Evolutionary conservation across 1,284 basidiomycete species (phyloP), one percentile per base, ranked within the genome.

Genomic region (Cutaneotrichosporon sp.): DNA sequence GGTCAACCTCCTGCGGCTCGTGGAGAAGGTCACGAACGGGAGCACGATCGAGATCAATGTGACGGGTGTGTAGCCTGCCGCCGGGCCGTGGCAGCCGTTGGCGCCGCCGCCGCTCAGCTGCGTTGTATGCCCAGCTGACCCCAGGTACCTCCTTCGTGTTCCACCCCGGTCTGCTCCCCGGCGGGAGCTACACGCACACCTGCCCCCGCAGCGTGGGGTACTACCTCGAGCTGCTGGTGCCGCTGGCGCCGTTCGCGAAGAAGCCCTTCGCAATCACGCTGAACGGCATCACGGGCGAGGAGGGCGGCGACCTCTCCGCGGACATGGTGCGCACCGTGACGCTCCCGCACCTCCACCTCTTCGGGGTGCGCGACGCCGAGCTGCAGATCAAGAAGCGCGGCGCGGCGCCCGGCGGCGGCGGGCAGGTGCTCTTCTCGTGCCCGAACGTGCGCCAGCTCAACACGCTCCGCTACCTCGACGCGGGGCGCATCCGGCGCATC

Each of bases 1-100:
- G 82, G 88, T 97, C 58, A 95, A 91, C 72, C 85, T 98, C 33
- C 77, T 99, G 46, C 83, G 97, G 24, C 81, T 99, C 14, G 73
- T 99, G 27, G 95, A 99, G 77, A 94, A 93, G 74, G 82, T 92
- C 2, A 97, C 95, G 4, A 98, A 99, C 83, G 97, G 97, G 1
- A 92, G 91, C 8, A 82, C 91, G 27, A 92, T 99, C 65, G 97
- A 99, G 77, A 99, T 99, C 60, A 95, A 92, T 2, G 90, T 95
- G 20, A 99, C 97, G 14, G 92, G 91, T 91, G 65, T 63, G 84
- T 72, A 42, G 53, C n/a, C n/a, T n/a, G n/a, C n/a, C n/a, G n/a
- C n/a, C n/a, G n/a, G n/a, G n/a, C n/a, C n/a, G n/a, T n/a, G n/a
- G n/a, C n/a, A n/a, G n/a, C n/a, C n/a, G n/a, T n/a, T n/a, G n/a